Evolutionary conservation across 805 yeast genomes (phyloP).

Genomic region (Lipomyces chichibuensis): DNA sequence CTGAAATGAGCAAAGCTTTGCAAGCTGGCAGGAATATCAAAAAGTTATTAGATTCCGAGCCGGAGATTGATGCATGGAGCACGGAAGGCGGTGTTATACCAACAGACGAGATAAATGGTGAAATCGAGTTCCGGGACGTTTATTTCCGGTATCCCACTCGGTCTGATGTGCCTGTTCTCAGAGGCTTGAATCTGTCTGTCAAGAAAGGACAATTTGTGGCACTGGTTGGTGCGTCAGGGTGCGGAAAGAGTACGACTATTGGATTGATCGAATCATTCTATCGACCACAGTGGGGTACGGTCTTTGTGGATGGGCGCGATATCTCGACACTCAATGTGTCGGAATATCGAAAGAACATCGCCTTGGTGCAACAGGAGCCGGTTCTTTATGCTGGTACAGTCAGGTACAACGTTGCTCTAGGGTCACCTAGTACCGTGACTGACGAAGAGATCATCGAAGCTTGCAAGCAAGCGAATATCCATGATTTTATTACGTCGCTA

Average conservation of each 20-base stretch:
- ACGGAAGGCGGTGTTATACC: slow-evolving; percentile 41
- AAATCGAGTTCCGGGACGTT: slow-evolving; percentile 54
- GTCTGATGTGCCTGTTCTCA: slow-evolving; percentile 40
- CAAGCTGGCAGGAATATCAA: slow-evolving; percentile 45
- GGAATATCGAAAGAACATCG: slow-evolving; percentile 55
- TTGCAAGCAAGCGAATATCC: slow-evolving; percentile 58
- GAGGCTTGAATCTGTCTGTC: slow-evolving; percentile 41
- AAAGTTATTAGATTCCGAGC: slow-evolving; percentile 43
- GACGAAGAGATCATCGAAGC: slow-evolving; percentile 50
- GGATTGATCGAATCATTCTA: slow-evolving; percentile 58
- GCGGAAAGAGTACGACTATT: slow-evolving; percentile 50
- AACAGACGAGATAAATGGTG: slow-evolving; percentile 48
- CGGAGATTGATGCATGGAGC: slow-evolving; percentile 45
- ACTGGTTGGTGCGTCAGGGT: slow-evolving; percentile 85
- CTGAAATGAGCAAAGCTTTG: slow-evolving; percentile 52
- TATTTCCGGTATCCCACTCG: slow-evolving; percentile 43
- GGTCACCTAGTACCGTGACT: slow-evolving; percentile 45
- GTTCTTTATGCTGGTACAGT: slow-evolving; percentile 67
- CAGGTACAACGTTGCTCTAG: slow-evolving; percentile 57
- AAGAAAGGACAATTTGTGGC: slow-evolving; percentile 88
- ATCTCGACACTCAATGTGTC: slow-evolving; percentile 55
- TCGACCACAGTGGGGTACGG: slow-evolving; percentile 54
- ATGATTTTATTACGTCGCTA: slow-evolving; percentile 53
- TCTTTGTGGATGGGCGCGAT: slow-evolving; percentile 56
- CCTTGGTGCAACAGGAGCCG: slow-evolving; percentile 64